A percentile compares a stretch with the other conserved stretches of the same genome.
Evolutionary conservation across 768 basidiomycete genomes (phyloP).

Genomic region (Sutorius australiensis): DNA sequence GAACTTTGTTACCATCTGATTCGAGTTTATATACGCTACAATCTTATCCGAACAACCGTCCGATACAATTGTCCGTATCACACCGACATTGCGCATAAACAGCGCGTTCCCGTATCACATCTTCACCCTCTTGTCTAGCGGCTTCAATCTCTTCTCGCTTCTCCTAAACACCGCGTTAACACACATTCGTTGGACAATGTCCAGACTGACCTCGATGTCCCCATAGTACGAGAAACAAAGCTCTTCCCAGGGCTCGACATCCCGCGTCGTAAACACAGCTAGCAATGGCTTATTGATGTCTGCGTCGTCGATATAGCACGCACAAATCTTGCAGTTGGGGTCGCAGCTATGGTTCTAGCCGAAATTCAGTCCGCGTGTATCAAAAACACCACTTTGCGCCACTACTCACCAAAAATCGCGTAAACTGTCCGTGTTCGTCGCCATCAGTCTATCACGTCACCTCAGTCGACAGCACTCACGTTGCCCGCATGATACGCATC

Average conservation of each 20-base stretch:
- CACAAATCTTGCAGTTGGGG: conserved; percentile 71
- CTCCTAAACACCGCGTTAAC: conserved; percentile 10
- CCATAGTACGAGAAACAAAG: conserved; percentile 77
- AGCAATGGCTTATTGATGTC: conserved; percentile 67
- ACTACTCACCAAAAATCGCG: conserved; percentile 72
- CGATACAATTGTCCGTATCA: conserved; percentile 50
- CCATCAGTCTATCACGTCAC: conserved; percentile 1
- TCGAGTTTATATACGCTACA: too few species aligned
- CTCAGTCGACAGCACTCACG: conserved; percentile 41
- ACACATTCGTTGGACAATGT: background rate
- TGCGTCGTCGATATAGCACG: conserved; percentile 76
- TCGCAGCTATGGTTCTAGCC: conserved; percentile 87
- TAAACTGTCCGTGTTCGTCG: conserved; percentile 57
- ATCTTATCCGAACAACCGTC: conserved; percentile 29
- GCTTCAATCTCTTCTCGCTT: conserved; percentile 21
- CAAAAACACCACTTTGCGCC: background rate
- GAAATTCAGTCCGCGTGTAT: background rate
- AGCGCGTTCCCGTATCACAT: conserved; percentile 32
- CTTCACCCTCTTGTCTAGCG: background rate
- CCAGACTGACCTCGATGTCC: conserved; percentile 37
- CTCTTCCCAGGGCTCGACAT: conserved; percentile 65
- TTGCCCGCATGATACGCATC: conserved; percentile 90
- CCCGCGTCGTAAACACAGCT: conserved; percentile 59
- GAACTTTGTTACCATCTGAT: background rate
- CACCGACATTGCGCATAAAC: conserved; percentile 50